phyloP scores from a whole-genome alignment of 352 stramenopile species.

The Phytophthora fragariaefolia region DNA sequence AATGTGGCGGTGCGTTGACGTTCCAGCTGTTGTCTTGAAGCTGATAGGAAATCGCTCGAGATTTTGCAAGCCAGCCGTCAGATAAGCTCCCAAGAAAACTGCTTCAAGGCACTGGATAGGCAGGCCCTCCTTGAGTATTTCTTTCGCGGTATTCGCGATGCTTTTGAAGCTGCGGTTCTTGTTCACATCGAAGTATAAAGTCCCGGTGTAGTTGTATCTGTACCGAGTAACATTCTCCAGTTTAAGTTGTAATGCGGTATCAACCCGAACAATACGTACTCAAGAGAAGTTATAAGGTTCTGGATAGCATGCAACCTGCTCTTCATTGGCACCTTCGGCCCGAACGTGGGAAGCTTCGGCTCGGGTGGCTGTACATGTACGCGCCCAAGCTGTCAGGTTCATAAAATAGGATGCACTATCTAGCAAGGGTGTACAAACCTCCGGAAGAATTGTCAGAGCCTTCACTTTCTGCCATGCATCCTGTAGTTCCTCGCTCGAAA shows the following conservation, averaged over 20 bases:
- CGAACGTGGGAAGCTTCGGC: conserved; percentile 67
- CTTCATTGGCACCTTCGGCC: conserved; percentile 65
- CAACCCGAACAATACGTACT: conserved; percentile 44
- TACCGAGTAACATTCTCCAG: not conserved
- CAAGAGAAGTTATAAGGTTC: conserved; percentile 69
- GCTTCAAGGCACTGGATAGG: conserved; percentile 91
- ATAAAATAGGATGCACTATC: not conserved
- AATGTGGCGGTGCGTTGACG: conserved; percentile 80
- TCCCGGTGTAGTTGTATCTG: conserved; percentile 90
- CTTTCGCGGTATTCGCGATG: conserved; percentile 85
- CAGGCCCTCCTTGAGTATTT: conserved; percentile 84
- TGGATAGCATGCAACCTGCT: conserved; percentile 64
- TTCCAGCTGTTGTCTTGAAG: conserved; percentile 81
- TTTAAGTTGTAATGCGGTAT: not conserved
- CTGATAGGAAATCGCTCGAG: conserved; percentile 86
- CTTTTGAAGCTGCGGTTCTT: conserved; percentile 92
- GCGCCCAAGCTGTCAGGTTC: not conserved
- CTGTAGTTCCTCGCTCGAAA: conserved; percentile 71
- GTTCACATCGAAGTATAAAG: conserved; percentile 85
- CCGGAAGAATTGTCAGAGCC: conserved; percentile 51
- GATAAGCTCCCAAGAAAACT: conserved; percentile 83
- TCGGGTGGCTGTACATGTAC: conserved; percentile 52
- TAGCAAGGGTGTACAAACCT: conserved; percentile 40
- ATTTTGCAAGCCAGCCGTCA: conserved; percentile 72
- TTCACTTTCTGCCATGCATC: conserved; percentile 77